Evolutionary conservation across 257 asterid species (phyloP), one percentile per base, ranked within the genome.

Genomic region (Fraxinus pennsylvanica): DNA sequence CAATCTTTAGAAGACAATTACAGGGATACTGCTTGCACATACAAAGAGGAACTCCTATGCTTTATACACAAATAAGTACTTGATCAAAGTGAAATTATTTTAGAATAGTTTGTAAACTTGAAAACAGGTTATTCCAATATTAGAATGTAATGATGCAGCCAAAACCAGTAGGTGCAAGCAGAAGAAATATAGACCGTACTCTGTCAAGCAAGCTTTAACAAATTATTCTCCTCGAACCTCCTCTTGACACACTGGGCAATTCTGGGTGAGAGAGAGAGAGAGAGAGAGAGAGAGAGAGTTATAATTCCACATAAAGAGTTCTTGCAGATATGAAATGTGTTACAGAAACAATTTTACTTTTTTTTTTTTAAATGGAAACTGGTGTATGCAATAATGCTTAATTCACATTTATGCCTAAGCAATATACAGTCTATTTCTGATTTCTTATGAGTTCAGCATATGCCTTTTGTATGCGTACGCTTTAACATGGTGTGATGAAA

Each of bases 241-340:
- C 83, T 82, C 91, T 77, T 84, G 91, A 69, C 98, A 91, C 68
- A 93, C 86, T n/a, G 98, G 98, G 86, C 98, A 93, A 84, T 78
- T 91, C 98, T 93, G 91, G 35, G 67, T 1, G 25, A 57, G 5
- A 61, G 9, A 17, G 50, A 14, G 57, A 13, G 54, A 13, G 54
- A 6, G 25, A 13, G 67, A 6, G 25, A 57, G 5, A 61, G 9
- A 17, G 50, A 14, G 57, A 13, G 54, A 13, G 54, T 13, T 45
- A 45, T 47, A 47, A 19, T 45, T 45, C n/a, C 54, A 45, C 54
- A 43, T 13, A 43, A 43, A 45, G 54, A 45, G 54, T 45, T 12
- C n/a, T 45, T 3, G 54, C 54, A 45, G 54, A 45, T 2, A 45
- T 13, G 54, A 14, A 45, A 45, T 13, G 54, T 14, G 54, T 43